Evolutionary conservation across 805 yeast species (phyloP).

Genomic region (Nakazawaea laoshanensis): DNA sequence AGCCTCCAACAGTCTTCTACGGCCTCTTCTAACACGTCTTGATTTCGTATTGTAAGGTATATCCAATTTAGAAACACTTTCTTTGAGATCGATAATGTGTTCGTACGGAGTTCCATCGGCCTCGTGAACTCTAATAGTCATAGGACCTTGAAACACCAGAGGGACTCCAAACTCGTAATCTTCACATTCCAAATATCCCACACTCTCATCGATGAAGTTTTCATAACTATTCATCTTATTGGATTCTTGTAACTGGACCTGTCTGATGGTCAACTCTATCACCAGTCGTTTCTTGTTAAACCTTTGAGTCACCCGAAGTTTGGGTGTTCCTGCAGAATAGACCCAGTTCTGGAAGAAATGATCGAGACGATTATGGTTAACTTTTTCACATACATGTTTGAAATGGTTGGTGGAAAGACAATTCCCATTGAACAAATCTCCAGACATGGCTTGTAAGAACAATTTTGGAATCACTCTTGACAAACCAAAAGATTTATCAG

Average conservation of each 20-base stretch:
- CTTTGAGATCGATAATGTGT: slow-evolving; percentile 89
- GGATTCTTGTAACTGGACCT: slow-evolving; percentile 63
- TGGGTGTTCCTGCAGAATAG: slow-evolving; percentile 80
- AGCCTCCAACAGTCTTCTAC: slow-evolving; percentile 24
- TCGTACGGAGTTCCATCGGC: slow-evolving; percentile 99
- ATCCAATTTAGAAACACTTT: slow-evolving; percentile 76
- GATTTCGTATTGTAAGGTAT: slow-evolving; percentile 93
- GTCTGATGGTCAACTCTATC: slow-evolving; percentile 90
- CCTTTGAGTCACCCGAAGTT: slow-evolving; percentile 79
- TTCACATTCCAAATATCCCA: slow-evolving; percentile 32
- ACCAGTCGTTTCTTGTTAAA: slow-evolving; percentile 92
- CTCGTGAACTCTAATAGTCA: slow-evolving; percentile 95
- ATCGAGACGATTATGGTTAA: slow-evolving; percentile 77
- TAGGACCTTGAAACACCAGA: slow-evolving; percentile 79
- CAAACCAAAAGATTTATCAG: slow-evolving; percentile 89
- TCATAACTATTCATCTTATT: slow-evolving; percentile 15
- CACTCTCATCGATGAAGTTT: slow-evolving; percentile 38
- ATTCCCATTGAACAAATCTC: slow-evolving; percentile 73
- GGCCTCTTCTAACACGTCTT: slow-evolving; percentile 66
- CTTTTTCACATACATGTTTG: slow-evolving; percentile 91
- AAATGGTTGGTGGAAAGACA: slow-evolving; percentile 76
- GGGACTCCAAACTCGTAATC: slow-evolving; percentile 28
- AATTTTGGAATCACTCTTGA: slow-evolving; percentile 87
- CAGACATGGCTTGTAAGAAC: slow-evolving; percentile 91
- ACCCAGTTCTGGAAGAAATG: slow-evolving; percentile 92